Evolutionary conservation across 331 rosid species (phyloP).

Genomic region (Pyracantha coccinea): DNA sequence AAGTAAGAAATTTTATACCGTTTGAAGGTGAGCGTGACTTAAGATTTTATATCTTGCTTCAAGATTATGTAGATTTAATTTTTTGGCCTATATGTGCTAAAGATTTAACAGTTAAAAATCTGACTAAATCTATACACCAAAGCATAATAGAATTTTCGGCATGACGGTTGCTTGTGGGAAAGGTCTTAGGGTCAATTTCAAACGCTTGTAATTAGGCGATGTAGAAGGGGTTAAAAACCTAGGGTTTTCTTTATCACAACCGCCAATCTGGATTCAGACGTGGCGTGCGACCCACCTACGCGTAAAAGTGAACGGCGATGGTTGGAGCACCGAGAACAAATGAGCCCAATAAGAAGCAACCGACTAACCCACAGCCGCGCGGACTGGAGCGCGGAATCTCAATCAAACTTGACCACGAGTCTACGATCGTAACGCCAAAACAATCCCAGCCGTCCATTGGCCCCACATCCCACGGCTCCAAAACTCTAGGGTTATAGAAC

Average conservation of each 20-base stretch:
- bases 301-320: not conserved
- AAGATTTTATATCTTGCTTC: too few relatives aligned
- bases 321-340: not conserved
- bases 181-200: too few relatives aligned
- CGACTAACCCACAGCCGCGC: not conserved
- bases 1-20: too few relatives aligned
- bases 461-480: not conserved
- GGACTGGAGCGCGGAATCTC: not conserved
- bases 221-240: too few relatives aligned
- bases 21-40: too few relatives aligned
- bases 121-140: too few relatives aligned
- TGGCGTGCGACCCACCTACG: not conserved
- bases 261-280: not conserved
- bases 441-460: constrained; percentile 1
- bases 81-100: too few relatives aligned
- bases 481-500: constrained; percentile 18
- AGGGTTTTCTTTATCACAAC: not conserved
- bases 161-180: too few relatives aligned
- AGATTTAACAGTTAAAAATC: too few relatives aligned
- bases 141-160: too few relatives aligned
- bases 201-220: too few relatives aligned
- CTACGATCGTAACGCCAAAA: not conserved
- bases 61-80: too few relatives aligned
- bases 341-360: not conserved
- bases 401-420: not conserved